Percentiles rank a stretch among this genome's conserved stretches.
phyloP scores from a whole-genome alignment of 2,329 filamentous ascomycete genomes.

The Incumbomyces delicatus region DNA sequence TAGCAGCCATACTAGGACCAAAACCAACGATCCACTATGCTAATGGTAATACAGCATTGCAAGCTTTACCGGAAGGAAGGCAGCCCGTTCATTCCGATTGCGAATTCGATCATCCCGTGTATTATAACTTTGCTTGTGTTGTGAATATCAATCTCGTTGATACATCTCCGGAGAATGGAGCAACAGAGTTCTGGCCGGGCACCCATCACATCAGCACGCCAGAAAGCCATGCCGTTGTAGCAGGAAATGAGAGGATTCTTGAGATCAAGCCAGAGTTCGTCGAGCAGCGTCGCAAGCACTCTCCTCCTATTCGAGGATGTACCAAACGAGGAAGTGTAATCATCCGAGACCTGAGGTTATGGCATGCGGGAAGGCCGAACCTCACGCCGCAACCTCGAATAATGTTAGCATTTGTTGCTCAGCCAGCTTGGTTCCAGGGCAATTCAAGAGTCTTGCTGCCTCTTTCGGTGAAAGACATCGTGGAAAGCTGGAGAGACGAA shows the following conservation, averaged over 20 bases:
- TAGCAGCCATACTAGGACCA: conserved; percentile 30
- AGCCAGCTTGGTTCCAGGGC: conserved; percentile 18
- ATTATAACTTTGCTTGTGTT: conserved; percentile 40
- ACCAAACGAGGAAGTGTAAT: conserved; percentile 45
- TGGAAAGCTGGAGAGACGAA: conserved; percentile 16
- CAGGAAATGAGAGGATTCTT: conserved; percentile 14
- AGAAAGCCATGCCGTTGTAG: conserved; percentile 19
- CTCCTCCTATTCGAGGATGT: conserved; percentile 30
- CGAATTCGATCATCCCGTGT: conserved; percentile 37
- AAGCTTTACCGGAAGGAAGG: conserved; percentile 23
- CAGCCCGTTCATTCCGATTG: conserved; percentile 36
- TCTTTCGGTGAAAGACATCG: conserved; percentile 14
- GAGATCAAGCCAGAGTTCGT: conserved; percentile 27
- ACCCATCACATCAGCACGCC: conserved; percentile 34
- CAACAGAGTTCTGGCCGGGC: conserved; percentile 44
- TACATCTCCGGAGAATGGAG: conserved; percentile 36
- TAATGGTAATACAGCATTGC: conserved; percentile 33
- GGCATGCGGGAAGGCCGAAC: conserved; percentile 58
- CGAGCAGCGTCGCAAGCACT: conserved; percentile 24
- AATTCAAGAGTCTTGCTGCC: conserved; percentile 15
- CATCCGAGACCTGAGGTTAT: conserved; percentile 50
- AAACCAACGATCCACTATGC: conserved; percentile 29
- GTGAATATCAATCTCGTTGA: conserved; percentile 40
- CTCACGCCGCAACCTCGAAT: conserved; percentile 40
- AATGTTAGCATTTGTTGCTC: conserved; percentile 42